These are phyloP conservation scores for Boletus reticulatus DNA, from an alignment of 768 basidiomycete species.

Conservation along the genomic window DNA sequence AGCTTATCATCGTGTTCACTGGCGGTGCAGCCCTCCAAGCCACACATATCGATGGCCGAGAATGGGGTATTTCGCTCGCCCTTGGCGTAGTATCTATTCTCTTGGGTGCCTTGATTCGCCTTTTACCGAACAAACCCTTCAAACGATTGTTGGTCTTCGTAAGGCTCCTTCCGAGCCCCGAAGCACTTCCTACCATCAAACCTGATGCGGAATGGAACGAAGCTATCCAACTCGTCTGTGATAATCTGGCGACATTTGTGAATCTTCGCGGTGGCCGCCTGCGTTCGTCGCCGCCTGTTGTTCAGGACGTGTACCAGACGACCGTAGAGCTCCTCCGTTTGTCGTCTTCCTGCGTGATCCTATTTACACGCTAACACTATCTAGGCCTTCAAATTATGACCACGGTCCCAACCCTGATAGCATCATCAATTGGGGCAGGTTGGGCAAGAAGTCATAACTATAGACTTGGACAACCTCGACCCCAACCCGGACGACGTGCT, in stretches of 20 bases:
- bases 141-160: slow-evolving; percentile 56
- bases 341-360: slow-evolving; percentile 33
- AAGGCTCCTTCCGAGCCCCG: slow-evolving; percentile 60
- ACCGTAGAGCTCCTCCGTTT: slow-evolving; percentile 43
- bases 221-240: slow-evolving; percentile 78
- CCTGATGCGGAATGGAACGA: slow-evolving; percentile 70
- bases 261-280: slow-evolving; percentile 87
- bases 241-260: slow-evolving; percentile 82
- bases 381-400: slow-evolving; percentile 67
- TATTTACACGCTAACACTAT: slow-evolving; percentile 20
- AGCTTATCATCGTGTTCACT: slow-evolving; percentile 86
- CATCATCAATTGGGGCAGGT: slow-evolving; percentile 66
- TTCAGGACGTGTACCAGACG: slow-evolving; percentile 50
- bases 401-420: slow-evolving; percentile 74
- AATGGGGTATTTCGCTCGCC: slow-evolving; percentile 93
- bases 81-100: slow-evolving; percentile 88
- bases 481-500: slow-evolving; percentile 73
- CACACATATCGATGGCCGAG: slow-evolving; percentile 67
- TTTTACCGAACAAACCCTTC: slow-evolving; percentile 78
- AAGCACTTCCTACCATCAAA: slow-evolving; percentile 58
- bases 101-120: slow-evolving; percentile 76
- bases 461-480: slow-evolving; percentile 86
- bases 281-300: slow-evolving; percentile 80
- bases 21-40: slow-evolving; percentile 93
- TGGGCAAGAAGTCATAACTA: slow-evolving; percentile 84